Base-by-base conservation (phyloP, 345 rosid species). In the Diplotaxis tenuifolia region DNA sequence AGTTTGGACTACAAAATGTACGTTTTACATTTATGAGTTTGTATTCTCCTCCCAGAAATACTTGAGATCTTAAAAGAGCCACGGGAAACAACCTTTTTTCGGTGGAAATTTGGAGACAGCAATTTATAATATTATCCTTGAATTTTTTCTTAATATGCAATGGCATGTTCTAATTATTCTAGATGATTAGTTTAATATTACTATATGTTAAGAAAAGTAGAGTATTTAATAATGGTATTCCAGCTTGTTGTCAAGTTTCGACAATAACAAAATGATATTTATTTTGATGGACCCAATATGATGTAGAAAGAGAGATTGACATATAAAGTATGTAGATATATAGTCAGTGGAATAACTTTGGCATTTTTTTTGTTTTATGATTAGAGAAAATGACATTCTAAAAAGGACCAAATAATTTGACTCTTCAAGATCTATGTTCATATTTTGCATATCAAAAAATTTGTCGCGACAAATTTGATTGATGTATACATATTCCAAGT, bases 351-450 rank as follows among this genome's bases (percentile, higher is more conserved):
- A 69, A 69, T 62, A 55, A 7, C 14, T 75, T 69, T 75, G 79
- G 70, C 70, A 62, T 69, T 65, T 69, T 65, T 69, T 12, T 63
- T 66, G 15, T 69, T 55, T 75, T 55, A 69, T 42, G 22, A 45
- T 63, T 55, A 42, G 31, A 42, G 75, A 69, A 75, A 75, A 69
- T 23, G 75, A 68, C 65, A 56, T 75, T 63, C 79, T 68, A 40
- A 62, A 75, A 54, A 42, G 15, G 50, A 52, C 56, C 56, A 67
- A 68, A 62, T 62, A 68, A 62, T 62, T 40, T 29, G 52, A 54
- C 74, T 34, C 52, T 12, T 53, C 28, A 7, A 68, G 50, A 19
- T 50, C 61, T 52, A 68, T 75, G 50, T 40, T 38, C 40, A 54
- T 6, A 6, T 9, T 40, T 31, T 47, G 11, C 32, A 27, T 20